These are phyloP conservation scores for Kwoniella sp. DNA, from an alignment of 768 basidiomycete genomes.

Conservation along the genomic window DNA sequence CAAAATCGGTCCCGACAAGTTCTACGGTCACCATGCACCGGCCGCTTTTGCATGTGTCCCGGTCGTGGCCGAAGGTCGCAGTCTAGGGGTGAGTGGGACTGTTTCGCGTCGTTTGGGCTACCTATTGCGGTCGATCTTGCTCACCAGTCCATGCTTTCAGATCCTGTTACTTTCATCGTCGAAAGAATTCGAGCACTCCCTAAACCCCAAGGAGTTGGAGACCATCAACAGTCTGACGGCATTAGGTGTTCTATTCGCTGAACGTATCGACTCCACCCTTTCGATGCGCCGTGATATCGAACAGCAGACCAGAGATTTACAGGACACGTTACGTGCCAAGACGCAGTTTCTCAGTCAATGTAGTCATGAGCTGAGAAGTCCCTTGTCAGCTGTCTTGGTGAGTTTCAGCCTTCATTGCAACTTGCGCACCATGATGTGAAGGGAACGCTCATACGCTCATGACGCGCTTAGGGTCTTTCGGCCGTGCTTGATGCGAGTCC, in stretches of 20 bases:
- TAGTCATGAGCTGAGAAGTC: slow-evolving; percentile 48
- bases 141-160: not conserved
- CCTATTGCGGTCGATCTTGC: not conserved
- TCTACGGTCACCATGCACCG: slow-evolving; percentile 25
- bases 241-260: slow-evolving; percentile 24
- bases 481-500: slow-evolving; percentile 45
- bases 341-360: slow-evolving; percentile 38
- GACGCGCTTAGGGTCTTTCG: slow-evolving; percentile 30
- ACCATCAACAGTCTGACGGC: slow-evolving; percentile 33
- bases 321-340: slow-evolving; percentile 30
- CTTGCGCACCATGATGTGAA: too few relatives aligned
- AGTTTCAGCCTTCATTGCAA: slow-evolving; percentile 13
- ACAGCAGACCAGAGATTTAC: slow-evolving; percentile 33
- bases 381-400: slow-evolving; percentile 41
- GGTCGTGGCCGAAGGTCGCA: slow-evolving; percentile 24
- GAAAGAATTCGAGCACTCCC: slow-evolving; percentile 1
- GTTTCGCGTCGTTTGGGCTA: not conserved
- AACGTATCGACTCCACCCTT: slow-evolving; percentile 26
- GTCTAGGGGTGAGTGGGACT: slow-evolving; percentile 14
- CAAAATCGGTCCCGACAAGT: slow-evolving; percentile 15
- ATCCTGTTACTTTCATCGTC: slow-evolving; percentile 34
- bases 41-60: slow-evolving; percentile 26
- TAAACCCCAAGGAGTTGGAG: slow-evolving; percentile 21
- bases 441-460: not conserved
- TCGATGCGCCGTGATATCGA: slow-evolving; percentile 34